Conservation (phyloP, 2,329 filamentous ascomycete species). For the Penicillium sp. region DNA sequence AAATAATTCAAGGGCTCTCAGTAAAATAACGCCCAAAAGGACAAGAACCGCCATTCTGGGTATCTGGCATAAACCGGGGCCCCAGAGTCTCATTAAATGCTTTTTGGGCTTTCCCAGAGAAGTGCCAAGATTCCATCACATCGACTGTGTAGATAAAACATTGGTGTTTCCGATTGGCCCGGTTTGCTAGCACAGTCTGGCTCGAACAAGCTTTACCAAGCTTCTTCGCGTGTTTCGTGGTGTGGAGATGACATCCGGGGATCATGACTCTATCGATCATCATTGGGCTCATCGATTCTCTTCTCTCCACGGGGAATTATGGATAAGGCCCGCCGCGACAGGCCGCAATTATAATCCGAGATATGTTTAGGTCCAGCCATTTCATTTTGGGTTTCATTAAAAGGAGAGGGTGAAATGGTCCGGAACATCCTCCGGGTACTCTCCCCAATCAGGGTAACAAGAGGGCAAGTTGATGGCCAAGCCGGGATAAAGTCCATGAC, state of each 20-base stretch:
- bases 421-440: slow-evolving; percentile 1
- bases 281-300: slow-evolving; percentile 9
- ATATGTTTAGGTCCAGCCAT: background rate
- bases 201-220: slow-evolving; percentile 11
- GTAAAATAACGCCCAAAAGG: background rate
- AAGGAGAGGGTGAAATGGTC: background rate
- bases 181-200: slow-evolving; percentile 6
- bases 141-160: background rate
- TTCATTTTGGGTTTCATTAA: background rate
- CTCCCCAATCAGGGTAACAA: background rate
- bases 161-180: slow-evolving; percentile 22
- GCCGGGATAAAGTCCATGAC: background rate
- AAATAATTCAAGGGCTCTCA: background rate
- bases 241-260: slow-evolving; percentile 28
- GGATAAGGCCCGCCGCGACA: background rate
- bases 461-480: background rate
- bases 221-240: slow-evolving; percentile 10
- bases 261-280: slow-evolving; percentile 18
- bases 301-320: slow-evolving; percentile 5
- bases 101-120: background rate
- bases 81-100: slow-evolving; percentile 1
- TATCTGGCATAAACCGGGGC: background rate
- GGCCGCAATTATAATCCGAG: slow-evolving; percentile 18
- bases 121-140: background rate
- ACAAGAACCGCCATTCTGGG: background rate